Evolutionary conservation across 768 basidiomycete species (phyloP), one percentile per base, ranked within the genome.

Genomic region (Tylopilus cervinicoccineus): DNA sequence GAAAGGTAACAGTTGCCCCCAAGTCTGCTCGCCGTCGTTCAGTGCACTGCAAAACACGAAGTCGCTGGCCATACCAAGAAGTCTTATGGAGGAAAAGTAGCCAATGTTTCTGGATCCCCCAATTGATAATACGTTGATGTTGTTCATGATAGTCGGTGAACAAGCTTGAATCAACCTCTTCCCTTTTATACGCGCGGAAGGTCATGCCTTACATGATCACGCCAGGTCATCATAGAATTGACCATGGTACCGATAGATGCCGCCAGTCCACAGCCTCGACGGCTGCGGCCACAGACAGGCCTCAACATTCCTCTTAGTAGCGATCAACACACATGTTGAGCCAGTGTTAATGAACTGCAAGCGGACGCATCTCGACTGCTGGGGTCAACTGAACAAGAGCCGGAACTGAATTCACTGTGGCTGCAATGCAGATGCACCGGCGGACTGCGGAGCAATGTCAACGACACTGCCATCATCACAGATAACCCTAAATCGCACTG

Each of bases 401-500:
- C 9, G 26, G 24, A 22, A 24, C 7, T 12, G 2, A 0, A 12
- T 22, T 46, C 31, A 48, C 27, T 27, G 27, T 11, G 40, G 33
- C 4, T 17, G 43, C 16, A 37, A 27, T 36, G 42, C 39, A 27
- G 50, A 34, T 10, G 8, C 4, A 19, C 22, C 17, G 6, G 36
- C 8, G 11, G 56, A 31, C 38, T 53, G 55, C 14, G 59, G 41
- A 5, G 26, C 27, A 19, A 66, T 38, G 22, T 77, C 66, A 27
- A 84, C 56, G 37, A 78, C 64, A 14, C 60, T 72, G 22, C 83
- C 81, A 57, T 83, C 75, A 52, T 85, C 82, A 39, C 76, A 76
- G 39, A 86, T 83, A 32, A 86, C 76, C 57, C 77, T 80, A 62
- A 84, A 85, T 40, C 84, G 78, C 46, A 86, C 84, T 85, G 55